Conservation (phyloP, 345 rosid species). For the Aquilaria yunnanensis region DNA sequence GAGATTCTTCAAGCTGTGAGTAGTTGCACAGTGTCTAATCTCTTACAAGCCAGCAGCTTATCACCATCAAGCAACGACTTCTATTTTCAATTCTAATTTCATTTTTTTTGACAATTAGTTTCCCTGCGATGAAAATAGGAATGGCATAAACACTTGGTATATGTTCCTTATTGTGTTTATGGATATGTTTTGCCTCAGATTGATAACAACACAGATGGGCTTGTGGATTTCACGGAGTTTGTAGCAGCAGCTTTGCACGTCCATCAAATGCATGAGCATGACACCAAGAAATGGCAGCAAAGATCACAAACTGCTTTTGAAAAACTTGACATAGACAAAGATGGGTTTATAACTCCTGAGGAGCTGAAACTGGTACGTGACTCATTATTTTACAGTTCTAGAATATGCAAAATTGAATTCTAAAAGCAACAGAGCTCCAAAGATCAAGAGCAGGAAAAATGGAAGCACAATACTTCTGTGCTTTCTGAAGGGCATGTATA, state of each 20-base stretch:
- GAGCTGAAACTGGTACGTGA: constrained; percentile 81
- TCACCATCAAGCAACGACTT: too few relatives aligned
- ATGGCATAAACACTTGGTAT: too few relatives aligned
- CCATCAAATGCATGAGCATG: constrained; percentile 84
- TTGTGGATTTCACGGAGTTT: constrained; percentile 90
- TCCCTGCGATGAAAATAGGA: too few relatives aligned
- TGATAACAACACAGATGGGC: constrained; percentile 95
- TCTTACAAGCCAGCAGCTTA: too few relatives aligned
- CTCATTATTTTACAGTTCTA: background rate
- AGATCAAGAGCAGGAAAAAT: background rate
- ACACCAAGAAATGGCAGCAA: constrained; percentile 78
- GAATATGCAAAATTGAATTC: background rate
- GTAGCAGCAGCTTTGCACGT: constrained; percentile 94
- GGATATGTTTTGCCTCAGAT: constrained; percentile 38
- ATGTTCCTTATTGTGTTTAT: too few relatives aligned
- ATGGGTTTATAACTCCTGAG: constrained; percentile 92
- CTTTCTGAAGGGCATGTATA: background rate
- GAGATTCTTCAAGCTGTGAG: constrained; percentile 96
- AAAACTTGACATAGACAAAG: constrained; percentile 85
- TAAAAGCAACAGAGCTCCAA: too few relatives aligned
- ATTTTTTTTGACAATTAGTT: too few relatives aligned
- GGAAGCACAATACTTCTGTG: background rate
- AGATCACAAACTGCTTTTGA: constrained; percentile 86
- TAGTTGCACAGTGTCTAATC: too few relatives aligned
- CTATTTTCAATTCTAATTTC: too few relatives aligned